Conservation (phyloP, 164 flowering plant species). For the Liquidambar formosana region DNA sequence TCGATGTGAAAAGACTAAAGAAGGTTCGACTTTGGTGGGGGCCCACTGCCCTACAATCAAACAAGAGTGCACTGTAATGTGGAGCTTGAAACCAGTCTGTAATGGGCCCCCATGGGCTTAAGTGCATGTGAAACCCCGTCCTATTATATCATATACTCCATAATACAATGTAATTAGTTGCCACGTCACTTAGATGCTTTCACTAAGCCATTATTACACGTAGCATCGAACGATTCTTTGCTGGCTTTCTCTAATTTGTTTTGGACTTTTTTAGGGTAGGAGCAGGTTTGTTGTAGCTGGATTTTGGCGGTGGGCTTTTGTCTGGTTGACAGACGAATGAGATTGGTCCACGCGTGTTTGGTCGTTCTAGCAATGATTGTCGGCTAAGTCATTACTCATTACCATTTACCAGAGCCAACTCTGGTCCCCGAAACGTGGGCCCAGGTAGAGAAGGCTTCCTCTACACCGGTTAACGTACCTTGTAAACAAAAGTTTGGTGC, state of each 20-base stretch:
- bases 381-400: too few species aligned
- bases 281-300: constrained; percentile 17
- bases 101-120: constrained; percentile 12
- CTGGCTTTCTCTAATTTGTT: background rate
- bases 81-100: constrained; percentile 24
- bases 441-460: background rate
- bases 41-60: background rate
- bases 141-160: too few species aligned
- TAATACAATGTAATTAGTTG: too few species aligned
- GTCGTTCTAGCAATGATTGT: background rate
- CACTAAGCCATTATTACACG: background rate
- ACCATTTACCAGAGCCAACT: too few species aligned
- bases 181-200: background rate
- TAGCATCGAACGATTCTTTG: background rate
- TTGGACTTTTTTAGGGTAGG: too few species aligned
- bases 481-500: too few species aligned
- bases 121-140: constrained; percentile 13
- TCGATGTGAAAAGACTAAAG: background rate
- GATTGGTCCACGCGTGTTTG: background rate
- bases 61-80: background rate
- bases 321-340: constrained; percentile 9
- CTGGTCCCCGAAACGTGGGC: background rate
- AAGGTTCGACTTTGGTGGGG: constrained; percentile 7
- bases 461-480: too few species aligned
- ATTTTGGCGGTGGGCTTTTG: constrained; percentile 11